A percentile compares a stretch with the other conserved stretches of the same genome.
Conservation (phyloP, 306 rosid genomes). For the Delonix regia region DNA sequence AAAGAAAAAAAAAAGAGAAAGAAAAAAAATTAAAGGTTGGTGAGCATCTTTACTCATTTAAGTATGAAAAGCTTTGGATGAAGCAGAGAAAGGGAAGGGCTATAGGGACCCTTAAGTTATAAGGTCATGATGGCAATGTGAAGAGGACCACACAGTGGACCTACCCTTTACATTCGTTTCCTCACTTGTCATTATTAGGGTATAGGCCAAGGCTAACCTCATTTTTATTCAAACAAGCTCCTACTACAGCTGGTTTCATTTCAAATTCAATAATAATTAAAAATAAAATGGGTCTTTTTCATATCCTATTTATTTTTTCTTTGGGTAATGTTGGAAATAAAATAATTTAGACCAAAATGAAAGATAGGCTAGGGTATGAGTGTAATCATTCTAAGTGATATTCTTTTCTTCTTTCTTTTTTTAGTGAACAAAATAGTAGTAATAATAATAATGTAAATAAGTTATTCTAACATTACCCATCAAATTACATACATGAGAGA, state of each 20-base stretch:
- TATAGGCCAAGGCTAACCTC: conserved; percentile 16
- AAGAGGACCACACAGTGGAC: conserved; percentile 45
- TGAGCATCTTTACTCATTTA: neutral
- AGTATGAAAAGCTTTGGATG: conserved; percentile 9
- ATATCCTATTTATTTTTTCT: neutral
- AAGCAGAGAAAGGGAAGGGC: conserved; percentile 1
- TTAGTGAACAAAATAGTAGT: too few species aligned
- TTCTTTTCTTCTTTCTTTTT: too few species aligned
- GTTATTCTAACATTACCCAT: too few species aligned
- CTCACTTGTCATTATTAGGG: conserved; percentile 49
- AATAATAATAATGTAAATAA: too few species aligned
- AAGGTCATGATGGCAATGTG: conserved; percentile 48
- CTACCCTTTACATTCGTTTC: conserved; percentile 46
- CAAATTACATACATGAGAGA: too few species aligned
- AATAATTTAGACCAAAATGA: too few species aligned
- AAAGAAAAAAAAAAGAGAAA: neutral
- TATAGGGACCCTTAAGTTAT: conserved; percentile 35
- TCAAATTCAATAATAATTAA: neutral
- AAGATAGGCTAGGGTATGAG: too few species aligned
- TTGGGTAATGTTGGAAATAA: too few species aligned
- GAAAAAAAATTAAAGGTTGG: neutral
- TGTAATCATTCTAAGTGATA: too few species aligned
- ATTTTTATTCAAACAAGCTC: conserved; percentile 25
- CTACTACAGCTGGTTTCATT: conserved; percentile 9
- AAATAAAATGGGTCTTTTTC: neutral